These are phyloP conservation scores for Jatropha podagrica DNA, from an alignment of 441 rosid genomes.

Conservation along the genomic window DNA sequence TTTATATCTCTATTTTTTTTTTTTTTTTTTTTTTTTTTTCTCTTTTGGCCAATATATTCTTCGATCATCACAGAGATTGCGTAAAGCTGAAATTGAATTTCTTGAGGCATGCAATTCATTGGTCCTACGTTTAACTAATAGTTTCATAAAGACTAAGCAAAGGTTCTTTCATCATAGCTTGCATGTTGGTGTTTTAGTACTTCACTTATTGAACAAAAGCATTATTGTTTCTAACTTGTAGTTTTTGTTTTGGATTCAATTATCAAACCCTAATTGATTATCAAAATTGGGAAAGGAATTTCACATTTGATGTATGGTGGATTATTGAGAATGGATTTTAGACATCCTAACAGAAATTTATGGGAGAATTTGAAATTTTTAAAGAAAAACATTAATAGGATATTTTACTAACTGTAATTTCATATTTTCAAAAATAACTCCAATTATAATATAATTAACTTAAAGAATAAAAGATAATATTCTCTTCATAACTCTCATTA, in stretches of 20 bases:
- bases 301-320: neutral
- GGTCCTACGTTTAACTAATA: constrained; percentile 32
- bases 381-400: too few species aligned
- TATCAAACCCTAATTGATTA: neutral
- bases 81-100: constrained; percentile 24
- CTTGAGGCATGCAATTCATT: constrained; percentile 23
- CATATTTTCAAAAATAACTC: too few species aligned
- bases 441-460: too few species aligned
- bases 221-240: neutral
- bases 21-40: too few species aligned
- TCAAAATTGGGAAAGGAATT: neutral
- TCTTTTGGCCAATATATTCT: too few species aligned
- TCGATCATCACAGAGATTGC: constrained; percentile 24
- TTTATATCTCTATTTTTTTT: too few species aligned
- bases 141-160: constrained; percentile 25
- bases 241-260: neutral
- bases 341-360: too few species aligned
- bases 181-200: constrained; percentile 16
- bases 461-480: too few species aligned
- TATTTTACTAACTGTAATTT: too few species aligned
- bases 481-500: too few species aligned
- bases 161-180: constrained; percentile 14
- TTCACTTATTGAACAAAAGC: constrained; percentile 6
- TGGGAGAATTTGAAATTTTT: too few species aligned
- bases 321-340: neutral